These are phyloP conservation scores for Cucumis variabilis DNA, from an alignment of 331 rosid species.

Conservation along the genomic window DNA sequence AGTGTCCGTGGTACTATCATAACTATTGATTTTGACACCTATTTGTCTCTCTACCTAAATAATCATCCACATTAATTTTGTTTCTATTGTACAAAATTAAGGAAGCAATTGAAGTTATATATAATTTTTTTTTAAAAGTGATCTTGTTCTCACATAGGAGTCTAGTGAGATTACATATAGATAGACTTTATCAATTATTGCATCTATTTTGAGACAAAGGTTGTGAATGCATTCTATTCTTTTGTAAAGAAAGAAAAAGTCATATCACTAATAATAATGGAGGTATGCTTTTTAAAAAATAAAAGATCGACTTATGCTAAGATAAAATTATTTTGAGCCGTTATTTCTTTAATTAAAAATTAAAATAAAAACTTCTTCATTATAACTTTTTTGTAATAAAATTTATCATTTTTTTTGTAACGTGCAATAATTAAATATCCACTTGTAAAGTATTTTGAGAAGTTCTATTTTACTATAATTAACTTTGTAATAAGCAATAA, in stretches of 20 bases:
- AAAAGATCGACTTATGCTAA: neutral
- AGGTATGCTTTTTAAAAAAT: neutral
- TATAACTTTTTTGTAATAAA: no score
- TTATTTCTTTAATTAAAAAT: no score
- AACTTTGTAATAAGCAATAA: no score
- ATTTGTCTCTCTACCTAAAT: neutral
- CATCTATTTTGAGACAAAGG: neutral
- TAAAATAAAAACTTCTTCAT: no score
- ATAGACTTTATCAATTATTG: conserved; percentile 2
- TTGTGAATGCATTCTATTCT: neutral
- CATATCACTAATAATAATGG: neutral
- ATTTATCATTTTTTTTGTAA: no score
- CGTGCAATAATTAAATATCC: no score
- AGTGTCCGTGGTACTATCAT: neutral
- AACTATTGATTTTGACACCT: conserved; percentile 4
- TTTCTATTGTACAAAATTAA: neutral
- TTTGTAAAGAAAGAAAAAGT: no score
- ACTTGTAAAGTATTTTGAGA: no score
- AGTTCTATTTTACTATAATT: no score
- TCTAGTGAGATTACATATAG: neutral
- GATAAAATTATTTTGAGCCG: no score
- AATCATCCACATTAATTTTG: neutral
- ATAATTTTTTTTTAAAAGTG: neutral
- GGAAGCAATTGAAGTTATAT: neutral
- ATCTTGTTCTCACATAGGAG: neutral